Evolutionary conservation across 2,329 filamentous ascomycete species (phyloP), one percentile per base, ranked within the genome.

Genomic region (Scolecobasidium constrictum): DNA sequence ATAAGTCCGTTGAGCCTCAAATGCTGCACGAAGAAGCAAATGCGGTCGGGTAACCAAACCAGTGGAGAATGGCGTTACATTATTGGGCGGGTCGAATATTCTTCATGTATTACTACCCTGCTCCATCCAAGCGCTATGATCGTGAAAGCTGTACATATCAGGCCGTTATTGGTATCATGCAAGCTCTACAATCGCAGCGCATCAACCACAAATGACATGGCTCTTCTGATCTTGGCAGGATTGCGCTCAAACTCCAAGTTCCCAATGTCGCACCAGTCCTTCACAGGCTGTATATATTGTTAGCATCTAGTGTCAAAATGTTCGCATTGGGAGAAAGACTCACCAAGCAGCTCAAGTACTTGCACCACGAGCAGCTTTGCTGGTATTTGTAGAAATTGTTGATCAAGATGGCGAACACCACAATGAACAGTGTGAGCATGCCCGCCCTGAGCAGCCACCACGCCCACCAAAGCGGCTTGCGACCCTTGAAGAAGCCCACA

Each of bases 401-500:
- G 47, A 96, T 62, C 42, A 98, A 68, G 35, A 95, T 66, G 47
- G 94, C 83, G 59, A 96, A 95, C 1, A 82, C 81, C 33, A 94
- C 73, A 26, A 94, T 69, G 23, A 88, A 83, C n/a, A 79, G 73
- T 5, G 94, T 73, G 40, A 98, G 66, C 18, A 83, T 81, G 0
- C 74, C 86, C 1, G 75, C 84, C 15, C 92, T 77, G 20, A 96
- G 72, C 17, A 94, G 63, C 90, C 90, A 96, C 92, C 92, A 98
- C 4, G 69, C 83, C 92, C 92, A 98, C 92, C 92, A 98, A 5
- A 94, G 71, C 17, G 84, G 83, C 60, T 94, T 94, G 15, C 92
- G 76, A 16, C 86, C 86, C 59, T 88, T 90, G 67, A 96, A 96
- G 64, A 95, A 95, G 4, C 77, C 79, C 0, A 75, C 49, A 0